Evolutionary conservation across 495 filamentous ascomycete species (phyloP).

Genomic region (Bacidia gigantensis): DNA sequence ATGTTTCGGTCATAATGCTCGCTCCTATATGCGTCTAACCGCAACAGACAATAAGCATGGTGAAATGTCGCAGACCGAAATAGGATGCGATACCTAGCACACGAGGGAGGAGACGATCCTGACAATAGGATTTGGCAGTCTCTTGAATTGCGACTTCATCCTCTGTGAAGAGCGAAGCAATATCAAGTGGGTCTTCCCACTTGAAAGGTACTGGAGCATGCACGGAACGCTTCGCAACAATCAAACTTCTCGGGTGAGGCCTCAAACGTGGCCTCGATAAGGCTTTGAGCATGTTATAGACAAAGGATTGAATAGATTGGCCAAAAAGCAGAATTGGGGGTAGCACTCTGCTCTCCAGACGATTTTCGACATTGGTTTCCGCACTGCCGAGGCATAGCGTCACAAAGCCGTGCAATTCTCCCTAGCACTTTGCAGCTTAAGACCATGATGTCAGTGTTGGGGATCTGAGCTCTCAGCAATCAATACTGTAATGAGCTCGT

Average conservation of each 20-base stretch:
- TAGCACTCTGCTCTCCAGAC: too few relatives aligned
- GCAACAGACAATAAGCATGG: background rate
- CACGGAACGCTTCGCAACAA: constrained; percentile 25
- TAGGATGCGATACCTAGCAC: constrained; percentile 57
- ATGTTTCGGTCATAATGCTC: constrained; percentile 86
- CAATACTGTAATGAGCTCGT: too few relatives aligned
- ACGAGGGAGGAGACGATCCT: constrained; percentile 71
- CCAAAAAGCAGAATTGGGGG: too few relatives aligned
- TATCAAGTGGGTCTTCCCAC: constrained; percentile 81
- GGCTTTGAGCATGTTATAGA: background rate
- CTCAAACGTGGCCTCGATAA: background rate
- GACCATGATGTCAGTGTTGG: too few relatives aligned
- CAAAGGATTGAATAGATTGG: too few relatives aligned
- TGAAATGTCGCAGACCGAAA: background rate
- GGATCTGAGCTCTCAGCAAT: too few relatives aligned
- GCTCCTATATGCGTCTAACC: constrained; percentile 83
- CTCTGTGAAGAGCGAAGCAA: constrained; percentile 62
- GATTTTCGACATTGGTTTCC: too few relatives aligned
- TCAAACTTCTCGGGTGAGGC: background rate
- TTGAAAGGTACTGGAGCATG: constrained; percentile 53
- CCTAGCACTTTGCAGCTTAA: too few relatives aligned
- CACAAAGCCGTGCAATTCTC: background rate
- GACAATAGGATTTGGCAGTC: constrained; percentile 82
- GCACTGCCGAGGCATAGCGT: background rate
- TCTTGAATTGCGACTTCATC: constrained; percentile 84